Evolutionary conservation across 2,329 filamentous ascomycete genomes (phyloP).

Genomic region (Monilinia laxa): DNA sequence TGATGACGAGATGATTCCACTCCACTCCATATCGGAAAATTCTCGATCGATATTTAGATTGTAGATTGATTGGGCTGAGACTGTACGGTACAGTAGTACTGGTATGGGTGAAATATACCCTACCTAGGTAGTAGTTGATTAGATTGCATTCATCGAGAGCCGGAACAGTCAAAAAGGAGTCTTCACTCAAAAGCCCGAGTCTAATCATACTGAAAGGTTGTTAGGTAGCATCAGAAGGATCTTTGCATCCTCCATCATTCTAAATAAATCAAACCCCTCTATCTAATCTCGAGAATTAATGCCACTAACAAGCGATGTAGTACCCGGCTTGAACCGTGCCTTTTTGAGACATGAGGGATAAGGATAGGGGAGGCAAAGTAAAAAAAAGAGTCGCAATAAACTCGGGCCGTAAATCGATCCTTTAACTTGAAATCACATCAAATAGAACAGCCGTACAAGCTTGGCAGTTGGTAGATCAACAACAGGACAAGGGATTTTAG

Average conservation of each 20-base stretch:
- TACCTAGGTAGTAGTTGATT: neutral
- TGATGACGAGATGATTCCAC: constrained; percentile 10
- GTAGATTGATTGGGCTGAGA: too few species aligned
- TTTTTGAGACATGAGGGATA: neutral
- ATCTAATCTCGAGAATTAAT: neutral
- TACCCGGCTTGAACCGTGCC: constrained; percentile 13
- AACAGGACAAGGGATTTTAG: neutral
- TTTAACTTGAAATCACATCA: constrained; percentile 5
- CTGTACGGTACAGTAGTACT: too few species aligned
- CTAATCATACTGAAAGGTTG: neutral
- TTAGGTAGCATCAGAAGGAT: neutral
- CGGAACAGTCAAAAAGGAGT: neutral
- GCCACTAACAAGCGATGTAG: constrained; percentile 1
- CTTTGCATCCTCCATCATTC: neutral
- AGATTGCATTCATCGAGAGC: neutral
- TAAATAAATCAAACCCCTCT: neutral
- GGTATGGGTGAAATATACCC: neutral
- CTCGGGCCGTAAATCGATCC: constrained; percentile 18
- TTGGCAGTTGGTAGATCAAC: constrained; percentile 14
- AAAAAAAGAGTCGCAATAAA: constrained; percentile 7
- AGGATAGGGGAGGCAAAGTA: constrained; percentile 12
- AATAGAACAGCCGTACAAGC: constrained; percentile 5
- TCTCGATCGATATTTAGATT: neutral
- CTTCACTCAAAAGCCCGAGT: neutral
- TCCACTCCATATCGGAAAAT: constrained; percentile 6